Evolutionary conservation across 306 rosid species (phyloP).

Genomic region (Prunus campanulata): DNA sequence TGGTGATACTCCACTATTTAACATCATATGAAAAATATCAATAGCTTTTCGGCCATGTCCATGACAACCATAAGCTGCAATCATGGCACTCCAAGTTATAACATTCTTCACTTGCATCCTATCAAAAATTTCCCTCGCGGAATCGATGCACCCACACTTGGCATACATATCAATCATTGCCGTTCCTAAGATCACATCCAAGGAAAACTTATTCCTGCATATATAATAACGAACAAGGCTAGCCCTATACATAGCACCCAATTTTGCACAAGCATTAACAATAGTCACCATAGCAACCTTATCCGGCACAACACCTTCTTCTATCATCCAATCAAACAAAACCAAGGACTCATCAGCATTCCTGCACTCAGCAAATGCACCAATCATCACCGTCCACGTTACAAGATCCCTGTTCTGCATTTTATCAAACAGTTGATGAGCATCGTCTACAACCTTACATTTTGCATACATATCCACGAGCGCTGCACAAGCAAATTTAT

Average conservation of each 20-base stretch:
- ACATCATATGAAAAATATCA: conserved; percentile 56
- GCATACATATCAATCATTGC: conserved; percentile 80
- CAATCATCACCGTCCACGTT: conserved; percentile 77
- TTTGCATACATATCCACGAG: conserved; percentile 69
- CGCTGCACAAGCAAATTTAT: conserved; percentile 58
- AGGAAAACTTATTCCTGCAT: conserved; percentile 34
- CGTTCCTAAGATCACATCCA: conserved; percentile 69
- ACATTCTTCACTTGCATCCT: conserved; percentile 66
- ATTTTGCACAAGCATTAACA: conserved; percentile 71
- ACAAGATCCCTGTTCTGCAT: conserved; percentile 59
- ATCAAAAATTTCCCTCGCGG: conserved; percentile 60
- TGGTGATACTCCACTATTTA: conserved; percentile 46
- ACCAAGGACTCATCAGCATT: conserved; percentile 54
- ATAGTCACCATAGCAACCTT: conserved; percentile 64
- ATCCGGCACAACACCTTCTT: conserved; percentile 61
- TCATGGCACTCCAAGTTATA: conserved; percentile 83
- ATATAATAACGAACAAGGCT: conserved; percentile 52
- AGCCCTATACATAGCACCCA: conserved; percentile 74
- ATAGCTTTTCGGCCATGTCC: conserved; percentile 66
- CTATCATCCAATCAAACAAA: conserved; percentile 70
- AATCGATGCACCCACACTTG: conserved; percentile 64
- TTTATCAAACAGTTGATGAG: conserved; percentile 48
- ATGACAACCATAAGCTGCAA: conserved; percentile 73
- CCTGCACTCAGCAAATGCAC: conserved; percentile 47
- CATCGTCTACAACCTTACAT: conserved; percentile 51